Percentiles rank a stretch among this genome's conserved stretches.
Conservation (phyloP, 768 basidiomycete species). For the Exsudoporus frostii region DNA sequence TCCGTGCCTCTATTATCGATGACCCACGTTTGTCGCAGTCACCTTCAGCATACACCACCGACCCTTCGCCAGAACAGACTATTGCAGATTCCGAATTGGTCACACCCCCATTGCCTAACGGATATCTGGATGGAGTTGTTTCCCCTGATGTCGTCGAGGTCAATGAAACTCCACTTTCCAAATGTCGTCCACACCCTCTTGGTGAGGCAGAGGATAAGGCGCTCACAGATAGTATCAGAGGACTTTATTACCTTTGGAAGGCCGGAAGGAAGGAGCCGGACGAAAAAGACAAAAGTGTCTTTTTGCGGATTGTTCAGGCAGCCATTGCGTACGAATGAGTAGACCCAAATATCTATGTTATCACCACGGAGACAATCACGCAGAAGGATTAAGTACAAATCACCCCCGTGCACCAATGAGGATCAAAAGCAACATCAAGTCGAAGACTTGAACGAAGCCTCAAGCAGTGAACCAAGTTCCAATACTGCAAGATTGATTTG, state of each 20-base stretch:
- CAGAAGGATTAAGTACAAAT: background rate
- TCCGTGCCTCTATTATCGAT: conserved; percentile 5
- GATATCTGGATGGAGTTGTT: conserved; percentile 7
- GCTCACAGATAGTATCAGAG: conserved; percentile 50
- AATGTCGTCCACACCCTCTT: background rate
- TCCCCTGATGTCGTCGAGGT: conserved; percentile 16
- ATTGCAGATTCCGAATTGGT: conserved; percentile 22
- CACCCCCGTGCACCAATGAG: background rate
- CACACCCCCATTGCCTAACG: conserved; percentile 20
- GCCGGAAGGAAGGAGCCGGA: conserved; percentile 28
- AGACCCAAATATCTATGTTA: background rate
- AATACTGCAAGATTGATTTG: conserved; percentile 28
- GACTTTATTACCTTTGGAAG: conserved; percentile 61
- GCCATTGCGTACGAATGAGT: conserved; percentile 23
- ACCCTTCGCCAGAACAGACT: conserved; percentile 15
- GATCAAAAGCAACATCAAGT: background rate
- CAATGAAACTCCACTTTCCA: conserved; percentile 8
- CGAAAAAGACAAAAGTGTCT: conserved; percentile 25
- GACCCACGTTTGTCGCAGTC: conserved; percentile 6
- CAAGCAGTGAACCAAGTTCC: conserved; percentile 22
- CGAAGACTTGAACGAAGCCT: conserved; percentile 7
- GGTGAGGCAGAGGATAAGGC: conserved; percentile 35
- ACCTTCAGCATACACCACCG: conserved; percentile 3
- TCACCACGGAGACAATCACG: background rate
- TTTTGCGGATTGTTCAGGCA: conserved; percentile 35